Conservation (phyloP, 495 filamentous ascomycete species). For the Lepraria neglecta region DNA sequence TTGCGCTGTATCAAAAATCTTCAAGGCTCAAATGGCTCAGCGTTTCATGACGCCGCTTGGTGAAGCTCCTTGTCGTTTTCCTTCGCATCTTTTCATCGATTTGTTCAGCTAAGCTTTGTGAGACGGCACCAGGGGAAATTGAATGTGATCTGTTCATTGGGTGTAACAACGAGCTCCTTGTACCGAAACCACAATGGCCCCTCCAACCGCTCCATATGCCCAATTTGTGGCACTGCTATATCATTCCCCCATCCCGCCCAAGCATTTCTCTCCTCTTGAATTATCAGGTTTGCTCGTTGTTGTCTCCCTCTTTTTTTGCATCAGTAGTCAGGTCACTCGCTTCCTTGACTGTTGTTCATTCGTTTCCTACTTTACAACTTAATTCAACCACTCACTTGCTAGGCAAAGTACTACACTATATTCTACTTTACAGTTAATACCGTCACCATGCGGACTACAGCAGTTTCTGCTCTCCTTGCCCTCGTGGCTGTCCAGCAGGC, state of each 20-base stretch:
- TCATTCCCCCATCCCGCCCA: slow-evolving; percentile 22
- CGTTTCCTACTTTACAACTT: slow-evolving; percentile 20
- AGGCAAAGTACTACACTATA: neutral
- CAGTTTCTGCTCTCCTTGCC: slow-evolving; percentile 23
- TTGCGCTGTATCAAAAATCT: slow-evolving; percentile 7
- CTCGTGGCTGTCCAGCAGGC: slow-evolving; percentile 43
- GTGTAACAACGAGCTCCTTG: neutral
- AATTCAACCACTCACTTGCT: slow-evolving; percentile 23
- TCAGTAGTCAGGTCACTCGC: slow-evolving; percentile 28
- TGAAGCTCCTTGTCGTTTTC: neutral
- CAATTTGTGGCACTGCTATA: slow-evolving; percentile 22
- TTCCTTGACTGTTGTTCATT: slow-evolving; percentile 28
- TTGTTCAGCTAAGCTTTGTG: neutral
- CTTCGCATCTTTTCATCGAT: neutral
- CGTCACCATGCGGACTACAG: slow-evolving; percentile 28
- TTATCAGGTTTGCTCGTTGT: slow-evolving; percentile 28
- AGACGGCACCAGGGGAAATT: slow-evolving; percentile 1
- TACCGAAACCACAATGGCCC: slow-evolving; percentile 4
- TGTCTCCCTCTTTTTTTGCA: slow-evolving; percentile 30
- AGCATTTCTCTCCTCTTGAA: slow-evolving; percentile 27
- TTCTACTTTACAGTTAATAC: slow-evolving; percentile 10
- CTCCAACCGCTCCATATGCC: neutral
- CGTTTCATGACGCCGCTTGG: slow-evolving; percentile 18
- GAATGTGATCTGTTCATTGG: slow-evolving; percentile 7
- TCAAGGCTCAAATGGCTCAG: neutral